Conservation (phyloP, 192 early-diverging fungal species). For the Entomortierella beljakovae region DNA sequence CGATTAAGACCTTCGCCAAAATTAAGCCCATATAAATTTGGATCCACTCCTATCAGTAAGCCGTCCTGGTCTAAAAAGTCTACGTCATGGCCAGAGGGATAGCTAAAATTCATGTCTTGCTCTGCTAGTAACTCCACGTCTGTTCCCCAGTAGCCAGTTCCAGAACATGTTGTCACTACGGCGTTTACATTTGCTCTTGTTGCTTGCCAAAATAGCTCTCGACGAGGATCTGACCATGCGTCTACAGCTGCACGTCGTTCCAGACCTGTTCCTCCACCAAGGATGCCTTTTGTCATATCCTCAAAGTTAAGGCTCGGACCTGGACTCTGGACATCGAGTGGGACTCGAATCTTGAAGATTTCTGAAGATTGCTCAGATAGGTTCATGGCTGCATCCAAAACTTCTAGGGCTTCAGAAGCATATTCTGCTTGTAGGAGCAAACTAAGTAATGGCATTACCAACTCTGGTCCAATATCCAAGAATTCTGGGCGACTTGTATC, state of each 20-base stretch:
- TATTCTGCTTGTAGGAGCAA: slow-evolving; percentile 70
- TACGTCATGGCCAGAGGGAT: slow-evolving; percentile 7
- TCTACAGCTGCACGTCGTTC: slow-evolving; percentile 35
- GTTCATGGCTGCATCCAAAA: slow-evolving; percentile 76
- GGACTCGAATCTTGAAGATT: slow-evolving; percentile 49
- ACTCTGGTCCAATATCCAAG: slow-evolving; percentile 68
- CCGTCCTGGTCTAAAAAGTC: slow-evolving; percentile 49
- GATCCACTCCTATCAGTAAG: slow-evolving; percentile 32
- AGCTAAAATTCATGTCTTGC: slow-evolving; percentile 26
- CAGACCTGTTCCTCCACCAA: slow-evolving; percentile 47
- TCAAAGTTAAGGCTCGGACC: slow-evolving; percentile 42
- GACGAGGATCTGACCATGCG: slow-evolving; percentile 19
- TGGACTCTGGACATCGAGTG: slow-evolving; percentile 33
- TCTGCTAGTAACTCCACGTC: slow-evolving; percentile 40
- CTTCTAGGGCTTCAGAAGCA: slow-evolving; percentile 74
- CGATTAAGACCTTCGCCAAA: slow-evolving; percentile 10
- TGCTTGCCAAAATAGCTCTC: slow-evolving; percentile 52
- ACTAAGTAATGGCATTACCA: slow-evolving; percentile 76
- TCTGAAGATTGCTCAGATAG: slow-evolving; percentile 46
- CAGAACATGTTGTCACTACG: slow-evolving; percentile 34
- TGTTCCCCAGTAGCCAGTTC: slow-evolving; percentile 29
- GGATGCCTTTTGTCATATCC: slow-evolving; percentile 52
- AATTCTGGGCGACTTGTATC: slow-evolving; percentile 49
- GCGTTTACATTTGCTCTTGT: slow-evolving; percentile 49
- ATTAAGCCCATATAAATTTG: slow-evolving; percentile 9